Percentiles rank a stretch among this genome's conserved stretches.
These are phyloP conservation scores for Dryadomyces quercivorus DNA, from an alignment of 2,329 filamentous ascomycete species.

Conservation along the genomic window DNA sequence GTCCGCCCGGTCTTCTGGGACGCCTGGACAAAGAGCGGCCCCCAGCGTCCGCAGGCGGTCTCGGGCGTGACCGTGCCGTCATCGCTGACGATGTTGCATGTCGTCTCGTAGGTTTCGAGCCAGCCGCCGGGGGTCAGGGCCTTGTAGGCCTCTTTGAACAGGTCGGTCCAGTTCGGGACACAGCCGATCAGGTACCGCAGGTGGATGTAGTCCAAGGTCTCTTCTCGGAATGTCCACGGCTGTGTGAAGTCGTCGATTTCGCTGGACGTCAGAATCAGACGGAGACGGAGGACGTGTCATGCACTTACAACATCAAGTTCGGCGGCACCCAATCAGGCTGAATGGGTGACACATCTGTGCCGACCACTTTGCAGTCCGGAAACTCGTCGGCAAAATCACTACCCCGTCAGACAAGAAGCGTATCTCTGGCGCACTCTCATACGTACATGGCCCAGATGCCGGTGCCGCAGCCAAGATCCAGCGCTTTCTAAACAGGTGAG, in stretches of 20 bases:
- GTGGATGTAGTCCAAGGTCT: constrained; percentile 44
- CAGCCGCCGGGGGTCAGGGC: constrained; percentile 39
- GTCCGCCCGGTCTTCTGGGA: constrained; percentile 1
- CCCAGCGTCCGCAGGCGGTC: constrained; percentile 15
- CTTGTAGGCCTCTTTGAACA: constrained; percentile 34
- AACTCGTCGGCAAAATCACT: constrained; percentile 36
- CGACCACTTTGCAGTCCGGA: constrained; percentile 31
- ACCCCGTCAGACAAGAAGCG: not conserved
- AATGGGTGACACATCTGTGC: constrained; percentile 44
- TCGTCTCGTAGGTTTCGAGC: constrained; percentile 14
- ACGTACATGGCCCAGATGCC: constrained; percentile 30
- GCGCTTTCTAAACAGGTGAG: constrained; percentile 16
- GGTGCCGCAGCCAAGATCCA: constrained; percentile 43
- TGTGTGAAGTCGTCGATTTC: constrained; percentile 49
- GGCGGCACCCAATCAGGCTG: constrained; percentile 43
- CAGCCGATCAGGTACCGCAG: constrained; percentile 39
- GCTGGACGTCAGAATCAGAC: constrained; percentile 8
- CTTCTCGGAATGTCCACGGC: constrained; percentile 31
- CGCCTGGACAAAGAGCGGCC: constrained; percentile 6
- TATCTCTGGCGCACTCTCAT: not conserved
- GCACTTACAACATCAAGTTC: constrained; percentile 33
- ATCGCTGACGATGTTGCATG: constrained; percentile 12
- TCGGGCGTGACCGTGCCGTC: constrained; percentile 12
- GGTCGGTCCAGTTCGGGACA: constrained; percentile 36
- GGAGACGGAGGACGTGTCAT: not conserved